phyloP scores from a whole-genome alignment of 352 stramenopile genomes.

The Globisporangium yorkense region DNA sequence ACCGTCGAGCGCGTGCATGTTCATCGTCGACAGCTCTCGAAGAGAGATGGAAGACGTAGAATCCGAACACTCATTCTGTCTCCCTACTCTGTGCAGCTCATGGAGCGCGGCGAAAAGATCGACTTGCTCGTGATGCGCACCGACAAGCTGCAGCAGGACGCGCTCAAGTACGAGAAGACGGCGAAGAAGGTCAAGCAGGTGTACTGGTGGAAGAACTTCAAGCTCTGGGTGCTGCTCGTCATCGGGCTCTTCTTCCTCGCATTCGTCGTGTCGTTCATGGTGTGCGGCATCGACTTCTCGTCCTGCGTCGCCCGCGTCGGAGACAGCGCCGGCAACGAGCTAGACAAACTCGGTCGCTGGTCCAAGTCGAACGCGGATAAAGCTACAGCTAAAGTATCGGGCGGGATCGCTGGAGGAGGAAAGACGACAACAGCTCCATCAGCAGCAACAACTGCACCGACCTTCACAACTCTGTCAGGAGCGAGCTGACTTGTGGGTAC shows the following conservation, averaged over 20 bases:
- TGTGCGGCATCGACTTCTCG: conserved; percentile 73
- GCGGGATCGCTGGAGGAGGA: not conserved
- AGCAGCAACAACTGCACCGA: not conserved
- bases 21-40: not conserved
- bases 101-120: conserved; percentile 98
- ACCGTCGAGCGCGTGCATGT: not conserved
- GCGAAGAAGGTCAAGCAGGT: conserved; percentile 89
- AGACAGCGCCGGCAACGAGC: conserved; percentile 24
- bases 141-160: conserved; percentile 94
- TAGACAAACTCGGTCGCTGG: conserved; percentile 11
- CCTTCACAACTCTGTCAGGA: not conserved
- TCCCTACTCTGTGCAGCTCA: conserved; percentile 55
- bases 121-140: conserved; percentile 84
- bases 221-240: conserved; percentile 63
- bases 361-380: conserved; percentile 11
- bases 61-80: not conserved
- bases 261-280: conserved; percentile 56
- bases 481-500: not conserved
- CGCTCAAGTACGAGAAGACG: conserved; percentile 95
- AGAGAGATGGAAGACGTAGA: no score
- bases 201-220: conserved; percentile 87
- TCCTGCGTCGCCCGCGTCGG: conserved; percentile 46
- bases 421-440: not conserved
- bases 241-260: conserved; percentile 49
- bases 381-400: conserved; percentile 1